Evolutionary conservation across 495 filamentous ascomycete genomes (phyloP).

Genomic region (Aspergillus wentii): DNA sequence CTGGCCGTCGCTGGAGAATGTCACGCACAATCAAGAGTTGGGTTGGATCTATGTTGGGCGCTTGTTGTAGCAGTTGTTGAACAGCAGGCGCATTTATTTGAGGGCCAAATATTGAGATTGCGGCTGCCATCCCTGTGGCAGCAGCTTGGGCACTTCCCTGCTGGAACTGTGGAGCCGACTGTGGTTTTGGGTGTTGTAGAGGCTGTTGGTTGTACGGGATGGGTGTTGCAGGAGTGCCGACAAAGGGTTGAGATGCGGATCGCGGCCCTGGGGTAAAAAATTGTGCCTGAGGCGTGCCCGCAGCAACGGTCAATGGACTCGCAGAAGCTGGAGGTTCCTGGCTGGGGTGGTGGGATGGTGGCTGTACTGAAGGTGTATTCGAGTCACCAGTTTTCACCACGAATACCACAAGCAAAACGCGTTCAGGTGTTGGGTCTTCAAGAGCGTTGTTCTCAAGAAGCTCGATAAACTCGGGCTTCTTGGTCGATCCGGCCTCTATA

Average conservation of each 20-base stretch:
- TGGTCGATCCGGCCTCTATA: constrained; percentile 54
- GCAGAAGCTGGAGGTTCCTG: constrained; percentile 32
- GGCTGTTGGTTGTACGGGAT: constrained; percentile 27
- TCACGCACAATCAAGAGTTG: constrained; percentile 62
- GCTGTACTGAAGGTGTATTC: constrained; percentile 38
- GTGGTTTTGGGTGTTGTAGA: constrained; percentile 17
- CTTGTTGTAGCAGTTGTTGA: constrained; percentile 61
- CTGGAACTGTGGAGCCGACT: constrained; percentile 19
- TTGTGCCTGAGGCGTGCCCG: constrained; percentile 25
- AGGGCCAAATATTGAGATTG: constrained; percentile 51
- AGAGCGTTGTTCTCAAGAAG: constrained; percentile 70
- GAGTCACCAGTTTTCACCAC: constrained; percentile 57
- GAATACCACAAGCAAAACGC: constrained; percentile 71
- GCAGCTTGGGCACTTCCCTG: constrained; percentile 10
- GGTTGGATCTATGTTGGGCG: constrained; percentile 52
- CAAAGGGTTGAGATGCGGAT: constrained; percentile 15
- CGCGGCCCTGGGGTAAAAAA: constrained; percentile 24
- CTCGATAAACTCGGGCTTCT: constrained; percentile 67
- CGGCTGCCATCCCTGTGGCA: constrained; percentile 19
- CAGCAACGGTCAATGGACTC: constrained; percentile 41
- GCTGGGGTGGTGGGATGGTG: constrained; percentile 38
- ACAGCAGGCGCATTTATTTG: constrained; percentile 59
- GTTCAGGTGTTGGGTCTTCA: constrained; percentile 59
- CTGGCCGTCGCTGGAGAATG: constrained; percentile 50
- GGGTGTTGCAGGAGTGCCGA: constrained; percentile 20